A percentile compares a stretch with the other conserved stretches of the same genome.
phyloP scores from a whole-genome alignment of 345 rosid species.

The Anacardium occidentale region DNA sequence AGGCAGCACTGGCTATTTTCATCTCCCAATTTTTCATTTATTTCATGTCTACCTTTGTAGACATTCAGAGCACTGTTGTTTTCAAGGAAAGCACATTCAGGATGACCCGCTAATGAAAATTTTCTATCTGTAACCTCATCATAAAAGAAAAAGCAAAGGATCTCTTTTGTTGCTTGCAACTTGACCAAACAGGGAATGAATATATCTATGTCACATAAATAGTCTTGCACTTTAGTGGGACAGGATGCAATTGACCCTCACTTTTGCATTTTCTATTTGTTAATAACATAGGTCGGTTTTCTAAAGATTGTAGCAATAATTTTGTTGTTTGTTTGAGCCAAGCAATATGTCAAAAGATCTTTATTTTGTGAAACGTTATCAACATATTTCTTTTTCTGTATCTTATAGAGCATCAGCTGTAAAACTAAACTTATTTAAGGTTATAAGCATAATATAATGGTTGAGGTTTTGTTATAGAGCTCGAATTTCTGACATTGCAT shows the following conservation, averaged over 20 bases:
- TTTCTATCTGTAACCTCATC: constrained; percentile 2
- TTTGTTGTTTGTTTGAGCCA: too few relatives aligned
- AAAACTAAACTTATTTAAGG: background rate
- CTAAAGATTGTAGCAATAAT: too few relatives aligned
- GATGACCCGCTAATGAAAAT: constrained; percentile 23
- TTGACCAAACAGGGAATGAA: constrained; percentile 13
- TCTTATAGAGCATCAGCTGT: background rate
- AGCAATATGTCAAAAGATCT: background rate
- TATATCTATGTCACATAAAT: background rate
- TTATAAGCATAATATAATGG: background rate
- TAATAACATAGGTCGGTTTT: background rate
- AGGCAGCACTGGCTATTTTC: constrained; percentile 32
- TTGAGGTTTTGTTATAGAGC: background rate
- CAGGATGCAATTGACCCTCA: background rate
- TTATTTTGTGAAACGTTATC: background rate
- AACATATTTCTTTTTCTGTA: background rate
- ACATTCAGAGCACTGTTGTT: constrained; percentile 22
- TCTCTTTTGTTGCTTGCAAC: constrained; percentile 21
- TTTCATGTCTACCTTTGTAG: constrained; percentile 18
- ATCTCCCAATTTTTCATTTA: constrained; percentile 17
- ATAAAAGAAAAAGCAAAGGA: constrained; percentile 1
- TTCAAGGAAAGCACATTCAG: constrained; percentile 12
- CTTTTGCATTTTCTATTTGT: background rate
- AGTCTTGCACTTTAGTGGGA: background rate
- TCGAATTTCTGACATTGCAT: constrained; percentile 20